Evolutionary conservation across 768 basidiomycete species (phyloP), one percentile per base, ranked within the genome.

Genomic region (Tulasnella sp.): DNA sequence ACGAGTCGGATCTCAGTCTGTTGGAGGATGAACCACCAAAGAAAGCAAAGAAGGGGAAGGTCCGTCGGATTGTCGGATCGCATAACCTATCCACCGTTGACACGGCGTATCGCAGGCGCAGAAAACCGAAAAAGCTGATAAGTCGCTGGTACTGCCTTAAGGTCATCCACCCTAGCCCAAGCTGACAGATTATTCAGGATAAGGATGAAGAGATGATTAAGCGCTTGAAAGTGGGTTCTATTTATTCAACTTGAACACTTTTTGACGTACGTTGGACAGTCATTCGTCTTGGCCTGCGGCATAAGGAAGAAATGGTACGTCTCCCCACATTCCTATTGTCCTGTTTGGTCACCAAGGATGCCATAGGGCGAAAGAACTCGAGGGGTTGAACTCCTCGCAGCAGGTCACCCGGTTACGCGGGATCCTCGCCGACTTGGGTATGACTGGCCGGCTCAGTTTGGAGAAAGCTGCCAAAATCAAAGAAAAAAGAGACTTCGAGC

Each of bases 401-500:
- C 85, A 89, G 63, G 82, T 88, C 31, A 70, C 70, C 49, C 79
- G 77, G 37, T 73, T 90, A 32, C 80, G 77, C 56, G 71, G 76
- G 57, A 81, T 84, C 11, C 73, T 91, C 6, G 65, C 71, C 23
- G 83, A 82, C 3, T 73, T 91, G 29, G 89, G 89, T 0, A 93
- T 92, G 87, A 77, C 73, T 0, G 85, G 86, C 1, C 77, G 83
- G 21, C 72, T 82, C 64, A 90, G 80, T 59, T 63, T 88, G 64
- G 88, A 87, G 52, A 84, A 92, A 69, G 91, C 90, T 3, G 86
- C 79, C 63, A 70, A 73, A 2, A 84, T 93, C 63, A 83, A 76
- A 59, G 78, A 73, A 67, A 78, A 78, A 64, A 73, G 88, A 42
- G 92, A 92, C 66, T 66, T 89, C 5, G 83, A 78, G 21, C 73